These are phyloP conservation scores for Astrothelium macrocarpum DNA, from an alignment of 495 filamentous ascomycete species.

Conservation along the genomic window DNA sequence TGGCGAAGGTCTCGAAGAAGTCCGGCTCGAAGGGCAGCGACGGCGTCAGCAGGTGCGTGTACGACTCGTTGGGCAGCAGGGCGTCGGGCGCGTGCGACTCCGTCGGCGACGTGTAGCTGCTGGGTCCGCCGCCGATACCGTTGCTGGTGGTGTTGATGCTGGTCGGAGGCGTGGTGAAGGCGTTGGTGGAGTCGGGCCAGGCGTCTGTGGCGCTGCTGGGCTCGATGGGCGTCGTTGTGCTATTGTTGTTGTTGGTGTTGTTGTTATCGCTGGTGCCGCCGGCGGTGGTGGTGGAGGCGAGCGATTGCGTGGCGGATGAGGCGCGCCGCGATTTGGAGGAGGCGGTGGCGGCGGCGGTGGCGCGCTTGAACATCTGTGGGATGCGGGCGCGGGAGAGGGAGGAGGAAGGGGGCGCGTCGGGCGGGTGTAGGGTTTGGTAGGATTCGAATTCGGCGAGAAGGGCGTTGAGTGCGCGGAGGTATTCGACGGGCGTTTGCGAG, in stretches of 20 bases:
- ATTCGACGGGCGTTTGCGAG: constrained; percentile 64
- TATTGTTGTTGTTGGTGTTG: constrained; percentile 18
- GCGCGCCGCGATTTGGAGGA: constrained; percentile 59
- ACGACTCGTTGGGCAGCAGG: constrained; percentile 57
- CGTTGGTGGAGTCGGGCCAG: constrained; percentile 4
- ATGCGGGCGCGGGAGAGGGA: constrained; percentile 68
- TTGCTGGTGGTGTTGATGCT: constrained; percentile 9
- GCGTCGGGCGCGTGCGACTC: constrained; percentile 7
- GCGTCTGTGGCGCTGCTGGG: constrained; percentile 14
- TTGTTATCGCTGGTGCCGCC: constrained; percentile 22
- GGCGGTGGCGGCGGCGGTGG: constrained; percentile 46
- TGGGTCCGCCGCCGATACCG: not conserved
- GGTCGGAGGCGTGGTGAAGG: constrained; percentile 8
- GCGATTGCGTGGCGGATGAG: constrained; percentile 59
- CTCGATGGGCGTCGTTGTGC: not conserved
- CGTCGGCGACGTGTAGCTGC: not conserved
- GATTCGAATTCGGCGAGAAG: constrained; percentile 87
- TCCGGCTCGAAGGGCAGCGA: constrained; percentile 95
- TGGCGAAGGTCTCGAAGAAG: constrained; percentile 95
- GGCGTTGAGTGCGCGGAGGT: constrained; percentile 75
- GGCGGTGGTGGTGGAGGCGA: constrained; percentile 34
- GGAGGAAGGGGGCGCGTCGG: constrained; percentile 58
- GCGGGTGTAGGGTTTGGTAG: constrained; percentile 75
- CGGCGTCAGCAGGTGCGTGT: constrained; percentile 78
- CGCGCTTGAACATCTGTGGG: constrained; percentile 81